Evolutionary conservation across 2,329 filamentous ascomycete genomes (phyloP).

Genomic region (Paecilomyces dactylethromorphus): DNA sequence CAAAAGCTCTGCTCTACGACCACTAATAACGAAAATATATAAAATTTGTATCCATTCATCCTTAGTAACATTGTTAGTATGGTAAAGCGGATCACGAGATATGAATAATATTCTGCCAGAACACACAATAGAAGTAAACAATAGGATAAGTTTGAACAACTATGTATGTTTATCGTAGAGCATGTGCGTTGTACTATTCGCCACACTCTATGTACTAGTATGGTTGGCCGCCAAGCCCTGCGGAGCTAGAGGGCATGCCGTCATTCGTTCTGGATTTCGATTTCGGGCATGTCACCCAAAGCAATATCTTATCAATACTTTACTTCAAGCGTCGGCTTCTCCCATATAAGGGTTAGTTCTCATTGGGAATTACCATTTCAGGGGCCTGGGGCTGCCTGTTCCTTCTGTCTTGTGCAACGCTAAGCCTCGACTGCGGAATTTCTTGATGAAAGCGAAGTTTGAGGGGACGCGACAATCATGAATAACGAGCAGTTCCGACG

Average conservation of each 20-base stretch:
- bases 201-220: no score
- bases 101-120: no score
- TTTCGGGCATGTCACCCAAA: background rate
- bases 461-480: constrained; percentile 49
- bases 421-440: background rate
- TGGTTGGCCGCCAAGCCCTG: background rate
- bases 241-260: background rate
- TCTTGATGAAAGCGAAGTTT: background rate
- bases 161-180: no score
- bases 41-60: no score
- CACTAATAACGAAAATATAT: no score
- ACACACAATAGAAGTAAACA: no score
- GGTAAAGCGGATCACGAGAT: no score
- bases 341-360: background rate
- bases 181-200: no score
- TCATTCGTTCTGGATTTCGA: background rate
- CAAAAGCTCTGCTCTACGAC: no score
- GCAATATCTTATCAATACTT: background rate
- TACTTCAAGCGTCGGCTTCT: background rate
- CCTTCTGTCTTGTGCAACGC: background rate
- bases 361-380: background rate
- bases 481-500: constrained; percentile 94
- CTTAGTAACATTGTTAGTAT: no score
- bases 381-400: background rate
- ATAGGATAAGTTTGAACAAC: no score